These are phyloP conservation scores for Podospora appendiculata DNA, from an alignment of 495 filamentous ascomycete species.

Conservation along the genomic window DNA sequence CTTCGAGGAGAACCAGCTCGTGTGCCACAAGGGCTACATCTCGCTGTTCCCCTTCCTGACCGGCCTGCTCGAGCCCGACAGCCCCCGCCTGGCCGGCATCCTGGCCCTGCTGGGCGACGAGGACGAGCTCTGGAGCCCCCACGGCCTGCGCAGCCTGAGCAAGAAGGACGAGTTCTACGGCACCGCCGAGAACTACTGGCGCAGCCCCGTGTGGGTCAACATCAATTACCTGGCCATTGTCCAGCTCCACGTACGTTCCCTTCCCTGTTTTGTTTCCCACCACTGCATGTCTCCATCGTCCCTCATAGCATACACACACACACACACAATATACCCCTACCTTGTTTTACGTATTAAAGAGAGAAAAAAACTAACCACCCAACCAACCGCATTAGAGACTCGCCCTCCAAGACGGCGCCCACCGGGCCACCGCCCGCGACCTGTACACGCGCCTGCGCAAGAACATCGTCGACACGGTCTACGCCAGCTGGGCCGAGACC, in stretches of 20 bases:
- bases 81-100: constrained; percentile 60
- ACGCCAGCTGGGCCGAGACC: constrained; percentile 76
- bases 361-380: too few relatives aligned
- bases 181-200: constrained; percentile 95
- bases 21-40: constrained; percentile 96
- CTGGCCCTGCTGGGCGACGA: constrained; percentile 73
- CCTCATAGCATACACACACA: neutral
- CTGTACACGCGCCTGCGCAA: constrained; percentile 70
- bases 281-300: neutral
- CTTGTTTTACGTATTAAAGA: too few relatives aligned
- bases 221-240: constrained; percentile 88
- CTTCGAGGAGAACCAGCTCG: constrained; percentile 80
- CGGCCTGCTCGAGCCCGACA: constrained; percentile 62
- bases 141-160: constrained; percentile 82
- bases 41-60: constrained; percentile 90
- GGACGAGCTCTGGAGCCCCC: constrained; percentile 78
- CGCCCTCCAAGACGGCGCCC: constrained; percentile 52
- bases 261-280: constrained; percentile 1
- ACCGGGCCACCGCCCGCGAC: constrained; percentile 58
- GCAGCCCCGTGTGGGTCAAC: constrained; percentile 93
- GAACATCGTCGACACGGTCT: constrained; percentile 87
- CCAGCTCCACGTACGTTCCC: constrained; percentile 61
- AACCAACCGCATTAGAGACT: constrained; percentile 34
- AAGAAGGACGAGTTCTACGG: constrained; percentile 75
- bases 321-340: too few relatives aligned